Percentiles rank a stretch among this genome's conserved stretches.
Conservation (phyloP, 2,329 filamentous ascomycete genomes). For the Chrysosporium keratinophilum region DNA sequence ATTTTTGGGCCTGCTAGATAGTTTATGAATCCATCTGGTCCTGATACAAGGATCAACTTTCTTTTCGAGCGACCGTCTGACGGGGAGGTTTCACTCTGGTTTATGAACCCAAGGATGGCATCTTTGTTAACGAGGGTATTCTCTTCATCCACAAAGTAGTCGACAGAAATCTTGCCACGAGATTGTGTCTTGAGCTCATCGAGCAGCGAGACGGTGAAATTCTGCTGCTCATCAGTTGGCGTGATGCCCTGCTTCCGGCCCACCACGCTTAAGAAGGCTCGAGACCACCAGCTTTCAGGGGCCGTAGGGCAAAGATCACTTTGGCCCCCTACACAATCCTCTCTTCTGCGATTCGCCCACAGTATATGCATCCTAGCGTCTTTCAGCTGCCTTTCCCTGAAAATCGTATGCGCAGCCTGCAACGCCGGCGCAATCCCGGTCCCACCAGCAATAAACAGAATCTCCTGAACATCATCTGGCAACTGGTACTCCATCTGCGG, state of each 20-base stretch:
- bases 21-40: slow-evolving; percentile 79
- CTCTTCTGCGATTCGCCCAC: slow-evolving; percentile 64
- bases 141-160: slow-evolving; percentile 78
- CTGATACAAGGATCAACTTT: slow-evolving; percentile 67
- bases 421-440: slow-evolving; percentile 86
- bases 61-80: slow-evolving; percentile 20
- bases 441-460: slow-evolving; percentile 82
- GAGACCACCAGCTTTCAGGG: slow-evolving; percentile 23
- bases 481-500: slow-evolving; percentile 61
- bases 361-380: slow-evolving; percentile 56
- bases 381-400: slow-evolving; percentile 23
- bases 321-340: slow-evolving; percentile 54
- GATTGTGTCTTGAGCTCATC: slow-evolving; percentile 50
- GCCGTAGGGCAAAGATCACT: slow-evolving; percentile 37
- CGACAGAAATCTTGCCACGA: slow-evolving; percentile 50
- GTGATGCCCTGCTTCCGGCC: neutral
- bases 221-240: slow-evolving; percentile 13
- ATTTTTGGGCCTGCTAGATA: slow-evolving; percentile 69
- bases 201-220: slow-evolving; percentile 51
- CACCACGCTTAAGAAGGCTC: slow-evolving; percentile 18
- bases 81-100: slow-evolving; percentile 14
- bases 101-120: slow-evolving; percentile 36
- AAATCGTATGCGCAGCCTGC: slow-evolving; percentile 60
- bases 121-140: slow-evolving; percentile 51
- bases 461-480: slow-evolving; percentile 44